Evolutionary conservation across 208 protist genomes (phyloP).

Genomic region (Trichomonas vaginalis): DNA sequence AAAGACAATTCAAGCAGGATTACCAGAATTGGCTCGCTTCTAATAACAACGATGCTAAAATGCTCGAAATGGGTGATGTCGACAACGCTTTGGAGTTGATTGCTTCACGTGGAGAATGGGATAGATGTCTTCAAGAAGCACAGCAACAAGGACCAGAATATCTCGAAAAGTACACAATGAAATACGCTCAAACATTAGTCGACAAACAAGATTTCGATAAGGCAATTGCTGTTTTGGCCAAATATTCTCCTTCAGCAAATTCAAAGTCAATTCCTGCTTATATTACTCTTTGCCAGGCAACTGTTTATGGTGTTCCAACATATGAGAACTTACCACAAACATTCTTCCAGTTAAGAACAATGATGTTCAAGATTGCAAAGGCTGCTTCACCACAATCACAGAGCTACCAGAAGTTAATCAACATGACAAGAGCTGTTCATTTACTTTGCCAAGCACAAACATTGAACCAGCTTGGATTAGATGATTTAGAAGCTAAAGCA

Average conservation of each 20-base stretch:
- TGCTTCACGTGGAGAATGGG: neutral
- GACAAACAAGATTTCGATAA: neutral
- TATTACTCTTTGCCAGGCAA: neutral
- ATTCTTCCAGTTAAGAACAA: neutral
- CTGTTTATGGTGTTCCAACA: neutral
- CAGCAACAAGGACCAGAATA: neutral
- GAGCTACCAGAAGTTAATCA: neutral
- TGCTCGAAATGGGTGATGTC: neutral
- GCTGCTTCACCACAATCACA: neutral
- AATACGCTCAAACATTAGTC: neutral
- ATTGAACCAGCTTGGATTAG: neutral
- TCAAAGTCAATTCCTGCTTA: neutral
- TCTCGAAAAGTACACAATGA: neutral
- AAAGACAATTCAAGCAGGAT: neutral
- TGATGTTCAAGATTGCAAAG: neutral
- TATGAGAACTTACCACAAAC: neutral
- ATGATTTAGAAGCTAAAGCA: neutral
- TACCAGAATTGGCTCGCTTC: neutral
- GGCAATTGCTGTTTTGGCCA: neutral
- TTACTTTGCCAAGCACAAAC: neutral
- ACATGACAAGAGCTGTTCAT: neutral
- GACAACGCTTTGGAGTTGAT: neutral
- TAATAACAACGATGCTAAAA: neutral
- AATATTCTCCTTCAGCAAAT: neutral
- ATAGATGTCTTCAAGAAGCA: neutral